Evolutionary conservation across 2,329 filamentous ascomycete species (phyloP), one percentile per base, ranked within the genome.

Genomic region (Chaetomiaceae sp.): DNA sequence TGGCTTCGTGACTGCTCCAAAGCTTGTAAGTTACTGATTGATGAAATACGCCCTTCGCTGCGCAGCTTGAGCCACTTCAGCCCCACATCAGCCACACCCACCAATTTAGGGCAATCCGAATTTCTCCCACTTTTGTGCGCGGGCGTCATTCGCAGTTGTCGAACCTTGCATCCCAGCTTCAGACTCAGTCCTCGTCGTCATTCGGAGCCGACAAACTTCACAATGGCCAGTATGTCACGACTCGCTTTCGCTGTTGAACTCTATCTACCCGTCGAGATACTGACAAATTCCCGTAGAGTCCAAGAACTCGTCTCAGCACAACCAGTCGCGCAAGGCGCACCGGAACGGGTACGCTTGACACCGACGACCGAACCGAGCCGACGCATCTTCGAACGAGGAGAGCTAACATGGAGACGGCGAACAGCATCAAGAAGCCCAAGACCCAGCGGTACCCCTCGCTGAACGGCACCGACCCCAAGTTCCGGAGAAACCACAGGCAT

Each of bases 281-380:
- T 69, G 43, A 68, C 27, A 44, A 45, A 45, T 39, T 50, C 47
- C 35, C 50, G 49, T 70, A 96, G 90, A 97, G 83, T 97, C 93
- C 67, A 97, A 97, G 89, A 97, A 97, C 85, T 94, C 88, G 78
- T 96, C 91, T 68, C 91, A 97, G 82, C 89, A 96, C 79, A 96
- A 96, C 78, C 86, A 93, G 84, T 83, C 81, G 73, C 86, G 86
- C 80, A 98, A 98, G 87, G 90, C 89, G 77, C 93, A 98, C 85
- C 84, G 86, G 71, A 98, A 98, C 81, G 93, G 93, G 91, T 96
- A 85, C 65, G 84, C 77, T 24, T 50, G 40, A 29, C 35, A 38
- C 56, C 38, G 50, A 45, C 35, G 24, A 24, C 24, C 40, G 53
- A 38, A 33, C 43, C 45, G 34, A 27, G 29, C 14, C 35, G 20